phyloP scores from a whole-genome alignment of 371 early-diverging fungal species.

The Rhizopus microsporus region DNA sequence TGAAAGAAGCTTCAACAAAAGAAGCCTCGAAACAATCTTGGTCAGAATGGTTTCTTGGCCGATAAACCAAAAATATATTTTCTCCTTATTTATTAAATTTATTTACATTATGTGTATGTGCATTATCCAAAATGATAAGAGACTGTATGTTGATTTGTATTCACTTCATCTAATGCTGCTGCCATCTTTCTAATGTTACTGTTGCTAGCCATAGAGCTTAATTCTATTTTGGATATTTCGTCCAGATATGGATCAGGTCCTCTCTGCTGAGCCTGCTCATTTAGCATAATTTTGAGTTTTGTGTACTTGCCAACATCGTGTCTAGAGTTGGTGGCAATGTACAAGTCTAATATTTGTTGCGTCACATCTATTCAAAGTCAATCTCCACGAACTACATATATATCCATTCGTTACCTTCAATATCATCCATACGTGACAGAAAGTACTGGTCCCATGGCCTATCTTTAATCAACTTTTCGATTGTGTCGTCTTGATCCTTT shows the following conservation, averaged over 20 bases:
- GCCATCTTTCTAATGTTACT: constrained; percentile 9
- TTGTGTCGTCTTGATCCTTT: constrained; percentile 30
- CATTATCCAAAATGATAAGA: constrained; percentile 42
- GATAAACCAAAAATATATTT: constrained; percentile 20
- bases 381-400: constrained; percentile 11
- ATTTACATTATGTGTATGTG: not conserved
- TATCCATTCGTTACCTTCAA: constrained; percentile 40
- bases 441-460: constrained; percentile 51
- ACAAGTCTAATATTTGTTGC: constrained; percentile 59
- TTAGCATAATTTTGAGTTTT: constrained; percentile 54
- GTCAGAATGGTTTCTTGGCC: constrained; percentile 34
- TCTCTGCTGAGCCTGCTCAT: constrained; percentile 49
- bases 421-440: constrained; percentile 55
- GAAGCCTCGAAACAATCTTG: constrained; percentile 21
- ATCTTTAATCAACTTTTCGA: constrained; percentile 21
- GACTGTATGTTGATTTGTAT: constrained; percentile 51
- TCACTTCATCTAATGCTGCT: constrained; percentile 38
- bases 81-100: not conserved
- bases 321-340: constrained; percentile 40
- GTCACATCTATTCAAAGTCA: constrained; percentile 45
- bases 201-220: not conserved
- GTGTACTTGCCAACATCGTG: constrained; percentile 48
- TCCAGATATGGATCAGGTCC: constrained; percentile 41
- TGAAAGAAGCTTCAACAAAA: constrained; percentile 6
- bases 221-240: constrained; percentile 26